Evolutionary conservation across 495 filamentous ascomycete genomes (phyloP).

Genomic region (Penicillium desertorum): DNA sequence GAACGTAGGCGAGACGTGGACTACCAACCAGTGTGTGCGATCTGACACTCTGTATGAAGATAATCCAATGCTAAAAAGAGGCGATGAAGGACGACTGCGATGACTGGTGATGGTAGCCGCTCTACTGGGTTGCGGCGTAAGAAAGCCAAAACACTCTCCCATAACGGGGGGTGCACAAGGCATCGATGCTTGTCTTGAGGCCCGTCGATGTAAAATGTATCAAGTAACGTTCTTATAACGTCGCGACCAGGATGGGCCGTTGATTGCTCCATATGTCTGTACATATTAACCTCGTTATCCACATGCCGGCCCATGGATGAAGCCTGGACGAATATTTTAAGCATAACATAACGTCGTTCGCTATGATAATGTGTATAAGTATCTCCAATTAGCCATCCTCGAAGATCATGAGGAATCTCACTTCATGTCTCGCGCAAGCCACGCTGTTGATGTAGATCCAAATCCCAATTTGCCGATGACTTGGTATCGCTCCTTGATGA

Average conservation of each 20-base stretch:
- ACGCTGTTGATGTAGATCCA: too few relatives aligned
- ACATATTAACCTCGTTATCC: constrained; percentile 36
- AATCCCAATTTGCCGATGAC: too few relatives aligned
- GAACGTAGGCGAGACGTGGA: neutral
- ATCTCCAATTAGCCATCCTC: too few relatives aligned
- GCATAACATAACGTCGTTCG: constrained; percentile 30
- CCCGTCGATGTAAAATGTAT: constrained; percentile 35
- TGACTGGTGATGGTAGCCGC: constrained; percentile 27
- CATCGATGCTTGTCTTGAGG: constrained; percentile 42
- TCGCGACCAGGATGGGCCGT: neutral
- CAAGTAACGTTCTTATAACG: constrained; percentile 29
- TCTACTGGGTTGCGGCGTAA: constrained; percentile 32
- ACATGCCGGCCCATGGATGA: constrained; percentile 23
- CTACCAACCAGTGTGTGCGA: constrained; percentile 41
- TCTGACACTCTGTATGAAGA: constrained; percentile 48
- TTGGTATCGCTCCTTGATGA: too few relatives aligned
- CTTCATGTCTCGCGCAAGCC: too few relatives aligned
- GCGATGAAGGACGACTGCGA: constrained; percentile 29
- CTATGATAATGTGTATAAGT: constrained; percentile 3
- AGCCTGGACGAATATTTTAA: constrained; percentile 35
- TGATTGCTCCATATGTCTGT: constrained; percentile 22
- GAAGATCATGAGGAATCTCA: too few relatives aligned
- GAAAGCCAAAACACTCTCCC: constrained; percentile 42
- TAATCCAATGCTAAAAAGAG: constrained; percentile 45
- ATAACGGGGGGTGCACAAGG: constrained; percentile 43